A percentile compares a stretch with the other conserved stretches of the same genome.
Conservation (phyloP, 2,329 filamentous ascomycete species). For the Cladosporium sp. region DNA sequence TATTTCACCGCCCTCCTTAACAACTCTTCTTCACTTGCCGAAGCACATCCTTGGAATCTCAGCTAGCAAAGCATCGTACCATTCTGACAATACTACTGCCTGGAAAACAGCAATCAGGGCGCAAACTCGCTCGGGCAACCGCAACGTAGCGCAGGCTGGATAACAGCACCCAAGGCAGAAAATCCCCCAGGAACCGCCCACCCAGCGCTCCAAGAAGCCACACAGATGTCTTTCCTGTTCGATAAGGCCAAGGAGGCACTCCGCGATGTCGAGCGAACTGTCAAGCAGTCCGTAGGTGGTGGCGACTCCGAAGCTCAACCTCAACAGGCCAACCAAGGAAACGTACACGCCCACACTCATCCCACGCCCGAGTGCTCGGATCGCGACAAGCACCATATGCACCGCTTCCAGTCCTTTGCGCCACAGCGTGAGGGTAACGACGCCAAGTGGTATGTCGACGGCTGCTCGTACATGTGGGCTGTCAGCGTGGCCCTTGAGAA, state of each 20-base stretch:
- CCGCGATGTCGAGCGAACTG: slow-evolving; percentile 52
- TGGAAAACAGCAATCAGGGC: neutral
- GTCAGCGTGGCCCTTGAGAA: slow-evolving; percentile 77
- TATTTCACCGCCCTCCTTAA: neutral
- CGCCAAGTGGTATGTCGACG: slow-evolving; percentile 87
- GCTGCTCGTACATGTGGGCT: slow-evolving; percentile 81
- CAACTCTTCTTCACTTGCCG: neutral
- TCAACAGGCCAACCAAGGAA: neutral
- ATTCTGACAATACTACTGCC: neutral
- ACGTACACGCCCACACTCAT: slow-evolving; percentile 51
- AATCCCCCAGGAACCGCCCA: neutral
- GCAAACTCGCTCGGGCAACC: neutral
- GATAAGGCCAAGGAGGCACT: slow-evolving; percentile 58
- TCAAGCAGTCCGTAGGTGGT: slow-evolving; percentile 47
- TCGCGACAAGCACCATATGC: slow-evolving; percentile 47
- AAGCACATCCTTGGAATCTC: neutral
- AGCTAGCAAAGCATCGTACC: neutral
- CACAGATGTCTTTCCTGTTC: slow-evolving; percentile 45
- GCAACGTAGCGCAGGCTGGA: neutral
- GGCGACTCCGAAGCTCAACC: slow-evolving; percentile 44
- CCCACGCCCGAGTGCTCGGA: slow-evolving; percentile 42
- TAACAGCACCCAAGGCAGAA: neutral
- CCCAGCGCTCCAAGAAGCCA: neutral
- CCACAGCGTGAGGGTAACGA: slow-evolving; percentile 70
- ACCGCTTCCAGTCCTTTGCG: slow-evolving; percentile 67